Conservation (phyloP, 371 early-diverging fungal genomes). For the Saksenaea oblongispora region DNA sequence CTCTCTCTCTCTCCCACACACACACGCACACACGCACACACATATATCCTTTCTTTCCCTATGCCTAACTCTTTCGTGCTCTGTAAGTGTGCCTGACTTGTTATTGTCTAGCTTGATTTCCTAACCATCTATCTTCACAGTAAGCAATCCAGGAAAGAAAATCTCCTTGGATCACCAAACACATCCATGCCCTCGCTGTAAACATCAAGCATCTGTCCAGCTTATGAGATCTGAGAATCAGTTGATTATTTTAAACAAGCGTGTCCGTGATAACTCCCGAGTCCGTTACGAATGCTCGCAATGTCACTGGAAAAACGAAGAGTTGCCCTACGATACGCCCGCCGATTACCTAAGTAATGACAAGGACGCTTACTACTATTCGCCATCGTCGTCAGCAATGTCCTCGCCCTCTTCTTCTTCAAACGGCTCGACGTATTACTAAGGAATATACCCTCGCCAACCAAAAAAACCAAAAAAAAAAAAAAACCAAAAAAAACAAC, state of each 20-base stretch:
- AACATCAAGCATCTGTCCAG: slow-evolving; percentile 35
- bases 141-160: slow-evolving; percentile 30
- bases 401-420: background rate
- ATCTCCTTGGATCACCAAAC: slow-evolving; percentile 39
- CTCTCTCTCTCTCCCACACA: background rate
- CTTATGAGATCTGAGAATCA: slow-evolving; percentile 39
- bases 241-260: slow-evolving; percentile 32
- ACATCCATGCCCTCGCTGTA: slow-evolving; percentile 38
- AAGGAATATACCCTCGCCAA: background rate
- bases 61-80: slow-evolving; percentile 1
- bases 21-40: background rate
- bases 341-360: slow-evolving; percentile 18
- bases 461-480: too few relatives aligned
- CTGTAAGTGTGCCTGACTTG: background rate
- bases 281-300: slow-evolving; percentile 44
- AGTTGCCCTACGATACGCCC: slow-evolving; percentile 28
- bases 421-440: background rate
- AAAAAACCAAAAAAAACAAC: too few relatives aligned
- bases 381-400: background rate
- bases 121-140: background rate
- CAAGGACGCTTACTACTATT: background rate
- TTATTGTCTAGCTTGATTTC: too few relatives aligned
- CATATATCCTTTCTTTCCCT: background rate
- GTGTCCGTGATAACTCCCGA: slow-evolving; percentile 30
- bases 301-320: slow-evolving; percentile 43